Evolutionary conservation across 305 asterid genomes (phyloP).

Genomic region (Petunia hybrid): DNA sequence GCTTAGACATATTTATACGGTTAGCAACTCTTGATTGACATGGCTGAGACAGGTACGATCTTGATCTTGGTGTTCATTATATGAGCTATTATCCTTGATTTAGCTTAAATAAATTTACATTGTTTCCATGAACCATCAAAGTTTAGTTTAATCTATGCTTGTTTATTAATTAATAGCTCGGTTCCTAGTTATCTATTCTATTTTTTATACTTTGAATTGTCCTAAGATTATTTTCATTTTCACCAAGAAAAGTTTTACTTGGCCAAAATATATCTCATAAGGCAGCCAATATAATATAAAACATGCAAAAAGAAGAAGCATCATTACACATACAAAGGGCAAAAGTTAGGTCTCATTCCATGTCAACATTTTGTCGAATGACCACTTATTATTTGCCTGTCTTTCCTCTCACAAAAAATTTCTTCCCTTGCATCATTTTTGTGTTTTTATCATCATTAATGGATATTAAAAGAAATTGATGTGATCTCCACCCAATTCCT

Average conservation of each 20-base stretch:
- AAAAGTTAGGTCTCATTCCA: slow-evolving; percentile 7
- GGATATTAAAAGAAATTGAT: background rate
- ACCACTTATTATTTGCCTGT: slow-evolving; percentile 7
- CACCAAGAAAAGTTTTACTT: background rate
- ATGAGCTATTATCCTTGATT: too few relatives aligned
- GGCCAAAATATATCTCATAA: background rate
- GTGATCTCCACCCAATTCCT: slow-evolving; percentile 17
- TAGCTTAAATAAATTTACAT: too few relatives aligned
- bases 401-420: slow-evolving; percentile 8
- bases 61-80: too few relatives aligned
- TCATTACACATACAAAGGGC: background rate
- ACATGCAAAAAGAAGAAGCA: background rate
- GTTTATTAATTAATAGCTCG: background rate
- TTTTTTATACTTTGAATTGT: background rate
- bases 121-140: too few relatives aligned
- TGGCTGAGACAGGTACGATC: too few relatives aligned
- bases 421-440: background rate
- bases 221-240: background rate
- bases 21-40: too few relatives aligned
- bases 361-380: background rate
- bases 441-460: slow-evolving; percentile 1
- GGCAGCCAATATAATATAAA: background rate
- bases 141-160: background rate
- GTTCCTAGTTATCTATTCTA: background rate
- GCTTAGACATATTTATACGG: too few relatives aligned